Evolutionary conservation across 83 land plant genomes (phyloP), one percentile per base, ranked within the genome.

Genomic region (Thuja plicata): DNA sequence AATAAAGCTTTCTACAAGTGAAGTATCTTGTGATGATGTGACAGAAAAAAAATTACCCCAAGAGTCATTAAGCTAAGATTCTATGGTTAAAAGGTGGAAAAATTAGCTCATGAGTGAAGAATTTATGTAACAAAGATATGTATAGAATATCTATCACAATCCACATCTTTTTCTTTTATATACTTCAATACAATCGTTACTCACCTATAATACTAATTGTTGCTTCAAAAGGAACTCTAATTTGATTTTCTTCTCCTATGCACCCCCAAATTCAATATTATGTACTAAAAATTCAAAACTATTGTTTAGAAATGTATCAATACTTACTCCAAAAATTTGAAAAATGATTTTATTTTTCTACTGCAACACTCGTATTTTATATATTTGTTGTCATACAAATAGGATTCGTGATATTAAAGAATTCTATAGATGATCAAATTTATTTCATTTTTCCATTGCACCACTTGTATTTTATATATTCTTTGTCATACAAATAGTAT

Each of bases 141-240:
- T 71, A 98, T 80, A 84, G 94, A 92, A 82, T 98, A 99, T 0
- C 99, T 99, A 95, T 98, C 98, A 94, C 97, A 98, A 89, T 98
- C 97, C 2, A 94, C 99, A 89, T 94, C 91, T 54, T 88, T 92
- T 0, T 66, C 87, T 52, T 90, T 87, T 84, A 97, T 98, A 81
- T 91, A 83, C 12, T 34, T 16, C 32, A 93, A 95, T 15, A 98
- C 98, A 27, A n/a, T n/a, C 88, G 90, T 90, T 98, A 99, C 77
- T 95, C 95, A 88, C 97, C 92, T 3, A 97, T 97, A 10, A 98
- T 87, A n/a, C 84, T 91, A 34, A 91, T 88, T 0, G 96, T 96
- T 41, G 97, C 92, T 85, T 93, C 96, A 9, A 88, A 66, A 12
- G 99, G 99, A 10, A 98, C 30, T 13, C 96, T 95, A 82, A 98